Percentiles rank a stretch among this genome's conserved stretches.
Conservation (phyloP, 148 eudicot genomes). For the Talinum fruticosum region DNA sequence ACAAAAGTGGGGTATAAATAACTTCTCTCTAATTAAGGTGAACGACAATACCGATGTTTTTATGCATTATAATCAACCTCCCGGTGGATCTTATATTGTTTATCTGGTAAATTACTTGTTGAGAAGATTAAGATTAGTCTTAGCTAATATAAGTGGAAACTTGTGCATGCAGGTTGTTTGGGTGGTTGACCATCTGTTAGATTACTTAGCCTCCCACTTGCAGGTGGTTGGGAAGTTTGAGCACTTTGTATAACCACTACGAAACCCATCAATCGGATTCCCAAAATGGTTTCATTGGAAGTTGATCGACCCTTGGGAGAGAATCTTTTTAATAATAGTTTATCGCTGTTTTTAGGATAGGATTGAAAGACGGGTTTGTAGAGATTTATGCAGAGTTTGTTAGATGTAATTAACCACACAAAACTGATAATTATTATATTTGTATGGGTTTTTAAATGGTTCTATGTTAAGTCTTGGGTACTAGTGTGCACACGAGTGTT, state of each 20-base stretch:
- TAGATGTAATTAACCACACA: too few relatives aligned
- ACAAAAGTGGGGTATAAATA: neutral
- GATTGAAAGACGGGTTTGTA: too few relatives aligned
- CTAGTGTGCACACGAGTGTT: too few relatives aligned
- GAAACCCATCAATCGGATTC: neutral
- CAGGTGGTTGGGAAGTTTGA: conserved; percentile 23
- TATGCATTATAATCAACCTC: neutral
- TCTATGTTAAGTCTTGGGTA: too few relatives aligned
- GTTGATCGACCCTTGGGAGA: too few relatives aligned
- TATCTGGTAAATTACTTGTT: conserved; percentile 12
- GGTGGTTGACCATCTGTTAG: conserved; percentile 19
- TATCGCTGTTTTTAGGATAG: too few relatives aligned
- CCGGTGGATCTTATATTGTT: neutral
- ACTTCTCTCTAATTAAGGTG: neutral
- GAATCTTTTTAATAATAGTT: too few relatives aligned
- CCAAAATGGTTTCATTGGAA: neutral
- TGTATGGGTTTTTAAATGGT: too few relatives aligned
- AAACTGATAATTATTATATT: too few relatives aligned
- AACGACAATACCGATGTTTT: neutral
- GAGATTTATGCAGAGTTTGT: too few relatives aligned
- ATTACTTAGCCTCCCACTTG: neutral
- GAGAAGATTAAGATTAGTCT: neutral
- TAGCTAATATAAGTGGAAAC: conserved; percentile 5
- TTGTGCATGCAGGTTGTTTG: conserved; percentile 21
- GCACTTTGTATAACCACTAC: neutral